These are phyloP conservation scores for Capronia americana DNA, from an alignment of 2,329 filamentous ascomycete genomes.

Conservation along the genomic window DNA sequence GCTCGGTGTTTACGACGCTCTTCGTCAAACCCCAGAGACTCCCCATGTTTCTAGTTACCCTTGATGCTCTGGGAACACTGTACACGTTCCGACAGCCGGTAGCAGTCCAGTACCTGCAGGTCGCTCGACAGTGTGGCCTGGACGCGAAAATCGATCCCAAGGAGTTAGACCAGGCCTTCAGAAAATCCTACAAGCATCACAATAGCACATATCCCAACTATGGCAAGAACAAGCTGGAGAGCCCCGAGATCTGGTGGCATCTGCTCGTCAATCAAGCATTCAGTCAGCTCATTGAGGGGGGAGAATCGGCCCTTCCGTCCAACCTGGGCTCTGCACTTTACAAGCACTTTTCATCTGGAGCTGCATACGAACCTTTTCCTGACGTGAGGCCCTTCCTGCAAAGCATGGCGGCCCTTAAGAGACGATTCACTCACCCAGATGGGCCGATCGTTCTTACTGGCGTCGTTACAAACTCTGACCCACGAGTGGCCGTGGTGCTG, in stretches of 20 bases:
- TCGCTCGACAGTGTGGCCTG: constrained; percentile 49
- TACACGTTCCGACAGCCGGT: constrained; percentile 51
- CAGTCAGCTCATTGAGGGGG: constrained; percentile 35
- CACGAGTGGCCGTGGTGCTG: constrained; percentile 50
- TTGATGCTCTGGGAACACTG: constrained; percentile 55
- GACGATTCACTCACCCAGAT: constrained; percentile 16
- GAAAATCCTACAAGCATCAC: constrained; percentile 45
- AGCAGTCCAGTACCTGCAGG: constrained; percentile 49
- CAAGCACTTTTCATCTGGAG: constrained; percentile 48
- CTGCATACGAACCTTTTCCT: constrained; percentile 50
- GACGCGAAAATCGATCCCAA: constrained; percentile 34
- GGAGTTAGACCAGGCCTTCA: constrained; percentile 46
- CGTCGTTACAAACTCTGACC: constrained; percentile 56
- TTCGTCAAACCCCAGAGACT: constrained; percentile 3
- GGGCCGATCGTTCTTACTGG: constrained; percentile 49
- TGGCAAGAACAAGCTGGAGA: constrained; percentile 48
- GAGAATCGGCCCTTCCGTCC: constrained; percentile 42
- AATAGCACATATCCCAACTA: constrained; percentile 50
- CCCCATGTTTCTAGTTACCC: constrained; percentile 48
- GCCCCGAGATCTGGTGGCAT: constrained; percentile 53
- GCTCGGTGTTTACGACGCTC: constrained; percentile 10
- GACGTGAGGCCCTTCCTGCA: constrained; percentile 50
- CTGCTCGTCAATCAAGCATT: constrained; percentile 51
- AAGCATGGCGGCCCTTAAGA: constrained; percentile 42
- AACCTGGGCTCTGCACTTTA: constrained; percentile 47